phyloP scores from a whole-genome alignment of 2,329 filamentous ascomycete genomes.

The Aaosphaeria pasadenensis region DNA sequence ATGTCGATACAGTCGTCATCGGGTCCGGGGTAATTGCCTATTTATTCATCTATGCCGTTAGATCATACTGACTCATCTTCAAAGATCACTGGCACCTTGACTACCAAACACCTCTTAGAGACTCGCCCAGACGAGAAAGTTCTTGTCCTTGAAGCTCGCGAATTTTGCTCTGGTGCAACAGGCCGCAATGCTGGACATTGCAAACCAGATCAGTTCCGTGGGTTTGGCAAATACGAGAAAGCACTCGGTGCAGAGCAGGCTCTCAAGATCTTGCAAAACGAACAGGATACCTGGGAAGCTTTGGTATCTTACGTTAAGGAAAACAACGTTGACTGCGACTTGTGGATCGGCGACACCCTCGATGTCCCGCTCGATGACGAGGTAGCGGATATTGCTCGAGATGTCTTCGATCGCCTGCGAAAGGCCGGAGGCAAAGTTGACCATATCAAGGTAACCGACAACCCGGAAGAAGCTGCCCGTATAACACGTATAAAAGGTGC shows the following conservation, averaged over 20 bases:
- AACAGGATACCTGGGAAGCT: slow-evolving; percentile 20
- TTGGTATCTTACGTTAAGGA: slow-evolving; percentile 17
- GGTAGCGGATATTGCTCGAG: slow-evolving; percentile 16
- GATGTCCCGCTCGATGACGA: slow-evolving; percentile 22
- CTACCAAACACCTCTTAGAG: slow-evolving; percentile 18
- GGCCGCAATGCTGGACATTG: slow-evolving; percentile 26
- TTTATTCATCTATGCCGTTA: background rate
- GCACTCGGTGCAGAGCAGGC: slow-evolving; percentile 22
- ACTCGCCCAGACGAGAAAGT: slow-evolving; percentile 16
- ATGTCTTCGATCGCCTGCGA: slow-evolving; percentile 16
- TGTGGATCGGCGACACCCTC: slow-evolving; percentile 25
- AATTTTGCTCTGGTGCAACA: slow-evolving; percentile 28
- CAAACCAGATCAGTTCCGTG: slow-evolving; percentile 25
- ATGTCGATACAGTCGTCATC: slow-evolving; percentile 33
- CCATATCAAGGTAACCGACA: slow-evolving; percentile 17
- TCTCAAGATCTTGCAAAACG: slow-evolving; percentile 24
- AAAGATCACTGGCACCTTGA: slow-evolving; percentile 15
- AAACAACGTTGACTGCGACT: slow-evolving; percentile 23
- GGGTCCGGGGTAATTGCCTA: slow-evolving; percentile 20
- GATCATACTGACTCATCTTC: no score
- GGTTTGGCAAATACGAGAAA: slow-evolving; percentile 23
- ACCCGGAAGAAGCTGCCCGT: slow-evolving; percentile 13
- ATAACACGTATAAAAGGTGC: slow-evolving; percentile 16
- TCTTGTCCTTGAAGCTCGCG: slow-evolving; percentile 22
- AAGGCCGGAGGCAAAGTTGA: slow-evolving; percentile 18